Conservation (phyloP, 352 stramenopile genomes). For the Phytopythium sindhum region DNA sequence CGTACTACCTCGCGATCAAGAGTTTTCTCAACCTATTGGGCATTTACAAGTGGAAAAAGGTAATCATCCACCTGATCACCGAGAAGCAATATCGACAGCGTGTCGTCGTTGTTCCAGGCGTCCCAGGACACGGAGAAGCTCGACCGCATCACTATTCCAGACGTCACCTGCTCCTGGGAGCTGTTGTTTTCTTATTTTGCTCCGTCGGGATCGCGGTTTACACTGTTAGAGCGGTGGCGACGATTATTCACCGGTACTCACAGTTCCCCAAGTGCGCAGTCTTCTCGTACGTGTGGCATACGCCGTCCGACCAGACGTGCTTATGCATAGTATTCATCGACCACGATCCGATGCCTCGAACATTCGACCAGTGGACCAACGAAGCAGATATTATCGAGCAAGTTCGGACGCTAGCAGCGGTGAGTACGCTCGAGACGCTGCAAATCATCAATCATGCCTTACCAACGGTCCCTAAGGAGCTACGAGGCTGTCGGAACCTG, state of each 20-base stretch:
- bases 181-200: constrained; percentile 38
- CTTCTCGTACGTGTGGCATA: constrained; percentile 40
- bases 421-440: constrained; percentile 29
- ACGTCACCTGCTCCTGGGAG: constrained; percentile 26
- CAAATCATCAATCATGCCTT: constrained; percentile 41
- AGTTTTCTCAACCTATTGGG: constrained; percentile 33
- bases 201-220: constrained; percentile 29
- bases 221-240: constrained; percentile 21
- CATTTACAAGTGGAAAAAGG: constrained; percentile 49
- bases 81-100: constrained; percentile 15
- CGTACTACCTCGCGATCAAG: constrained; percentile 34
- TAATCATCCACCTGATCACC: constrained; percentile 31
- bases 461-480: constrained; percentile 23
- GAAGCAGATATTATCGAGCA: constrained; percentile 25
- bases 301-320: constrained; percentile 13
- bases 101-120: neutral
- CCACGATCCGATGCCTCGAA: constrained; percentile 14
- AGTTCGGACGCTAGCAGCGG: constrained; percentile 22
- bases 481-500: constrained; percentile 26
- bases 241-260: constrained; percentile 23
- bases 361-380: constrained; percentile 33
- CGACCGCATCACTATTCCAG: constrained; percentile 16
- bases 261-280: constrained; percentile 32
- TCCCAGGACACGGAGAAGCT: neutral
- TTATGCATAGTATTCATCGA: constrained; percentile 40